Conservation (phyloP, 2,329 filamentous ascomycete genomes). For the Neonectria hederae region DNA sequence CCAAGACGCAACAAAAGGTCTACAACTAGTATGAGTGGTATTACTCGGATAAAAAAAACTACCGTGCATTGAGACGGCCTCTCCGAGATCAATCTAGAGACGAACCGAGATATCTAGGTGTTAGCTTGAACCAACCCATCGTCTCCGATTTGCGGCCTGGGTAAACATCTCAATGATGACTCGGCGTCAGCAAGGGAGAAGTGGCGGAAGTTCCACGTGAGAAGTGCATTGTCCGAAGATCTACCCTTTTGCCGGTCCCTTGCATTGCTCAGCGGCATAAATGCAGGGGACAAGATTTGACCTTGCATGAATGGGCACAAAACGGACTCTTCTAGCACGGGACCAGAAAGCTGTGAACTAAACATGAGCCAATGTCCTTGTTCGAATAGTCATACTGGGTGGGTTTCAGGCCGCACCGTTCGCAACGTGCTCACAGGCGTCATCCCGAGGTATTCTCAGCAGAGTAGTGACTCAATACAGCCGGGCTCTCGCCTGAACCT, state of each 20-base stretch:
- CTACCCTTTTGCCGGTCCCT: background rate
- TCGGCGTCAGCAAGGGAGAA: no score
- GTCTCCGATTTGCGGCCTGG: background rate
- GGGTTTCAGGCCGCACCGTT: background rate
- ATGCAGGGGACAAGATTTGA: conserved; percentile 6
- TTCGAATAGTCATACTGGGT: background rate
- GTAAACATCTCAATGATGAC: background rate
- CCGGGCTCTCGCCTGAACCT: background rate
- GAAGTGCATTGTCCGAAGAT: background rate
- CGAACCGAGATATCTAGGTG: background rate
- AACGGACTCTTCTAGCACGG: background rate
- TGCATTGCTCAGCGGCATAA: background rate
- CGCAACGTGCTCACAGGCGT: background rate
- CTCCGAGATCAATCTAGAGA: background rate
- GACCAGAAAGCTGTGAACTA: background rate
- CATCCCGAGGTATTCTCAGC: background rate
- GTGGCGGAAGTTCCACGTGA: background rate
- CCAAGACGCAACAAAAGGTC: background rate
- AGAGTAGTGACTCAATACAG: background rate
- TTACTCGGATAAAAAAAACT: background rate
- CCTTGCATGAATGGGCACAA: conserved; percentile 8
- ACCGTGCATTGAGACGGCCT: background rate
- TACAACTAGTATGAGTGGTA: background rate
- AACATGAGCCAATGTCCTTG: background rate
- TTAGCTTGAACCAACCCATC: background rate